Evolutionary conservation across 2,329 filamentous ascomycete genomes (phyloP).

Genomic region (Colletotrichum sp.): DNA sequence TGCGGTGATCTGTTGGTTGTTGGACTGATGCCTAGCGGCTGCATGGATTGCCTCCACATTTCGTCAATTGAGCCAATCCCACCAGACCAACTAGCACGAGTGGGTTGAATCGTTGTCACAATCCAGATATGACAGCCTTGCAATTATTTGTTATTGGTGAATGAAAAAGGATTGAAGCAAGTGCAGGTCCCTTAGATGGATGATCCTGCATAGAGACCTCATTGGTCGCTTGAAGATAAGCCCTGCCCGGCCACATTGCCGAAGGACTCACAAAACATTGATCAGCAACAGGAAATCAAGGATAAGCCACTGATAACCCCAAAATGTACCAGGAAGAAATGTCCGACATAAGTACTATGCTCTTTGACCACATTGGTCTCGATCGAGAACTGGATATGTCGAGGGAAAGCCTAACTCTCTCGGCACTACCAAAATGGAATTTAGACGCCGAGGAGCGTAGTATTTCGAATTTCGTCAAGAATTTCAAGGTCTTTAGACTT

Average conservation of each 20-base stretch:
- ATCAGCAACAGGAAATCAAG: rapidly evolving
- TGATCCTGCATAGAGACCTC: neutral
- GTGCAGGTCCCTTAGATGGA: neutral
- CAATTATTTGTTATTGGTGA: neutral
- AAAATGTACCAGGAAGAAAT: neutral
- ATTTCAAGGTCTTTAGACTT: too few relatives aligned
- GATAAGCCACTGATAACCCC: rapidly evolving
- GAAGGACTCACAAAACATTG: rapidly evolving
- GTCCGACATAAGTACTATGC: neutral
- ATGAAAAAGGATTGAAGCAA: rapidly evolving
- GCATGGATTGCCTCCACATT: neutral
- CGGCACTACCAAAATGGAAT: neutral
- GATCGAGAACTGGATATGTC: rapidly evolving
- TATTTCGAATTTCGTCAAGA: rapidly evolving
- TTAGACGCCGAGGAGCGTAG: neutral
- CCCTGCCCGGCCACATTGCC: too few relatives aligned
- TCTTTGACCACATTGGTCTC: rapidly evolving
- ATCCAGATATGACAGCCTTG: neutral
- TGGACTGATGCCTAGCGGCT: neutral
- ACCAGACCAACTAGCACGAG: neutral
- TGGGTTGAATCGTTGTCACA: neutral
- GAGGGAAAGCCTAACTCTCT: neutral
- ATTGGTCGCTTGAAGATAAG: neutral
- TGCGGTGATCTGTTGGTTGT: neutral
- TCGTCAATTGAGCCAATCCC: neutral